These are phyloP conservation scores for Cyclotella cryptica DNA, from an alignment of 108 stramenopile species.

Conservation along the genomic window DNA sequence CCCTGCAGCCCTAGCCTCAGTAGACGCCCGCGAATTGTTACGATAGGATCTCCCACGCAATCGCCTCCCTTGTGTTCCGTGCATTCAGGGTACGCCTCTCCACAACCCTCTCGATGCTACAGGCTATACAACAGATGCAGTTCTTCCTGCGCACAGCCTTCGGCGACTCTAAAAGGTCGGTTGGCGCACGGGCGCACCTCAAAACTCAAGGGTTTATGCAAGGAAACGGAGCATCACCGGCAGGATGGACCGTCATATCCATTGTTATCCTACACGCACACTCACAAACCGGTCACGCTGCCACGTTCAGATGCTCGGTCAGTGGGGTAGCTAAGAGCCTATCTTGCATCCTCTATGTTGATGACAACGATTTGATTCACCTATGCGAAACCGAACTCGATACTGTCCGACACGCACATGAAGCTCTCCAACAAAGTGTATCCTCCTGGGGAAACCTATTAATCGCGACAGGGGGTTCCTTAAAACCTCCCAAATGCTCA, in stretches of 20 bases:
- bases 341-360: neutral
- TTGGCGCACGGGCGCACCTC: neutral
- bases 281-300: neutral
- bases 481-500: neutral
- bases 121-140: slow-evolving; percentile 21
- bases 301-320: no score
- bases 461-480: neutral
- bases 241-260: slow-evolving; percentile 1
- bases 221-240: slow-evolving; percentile 4
- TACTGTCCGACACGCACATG: neutral
- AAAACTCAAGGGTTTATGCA: slow-evolving; percentile 19
- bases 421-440: neutral
- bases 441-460: slow-evolving; percentile 1
- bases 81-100: slow-evolving; percentile 6
- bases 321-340: no score
- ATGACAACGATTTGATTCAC: slow-evolving; percentile 16
- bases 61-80: slow-evolving; percentile 9
- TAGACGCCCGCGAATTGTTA: slow-evolving; percentile 32
- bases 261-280: slow-evolving; percentile 11
- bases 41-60: slow-evolving; percentile 16
- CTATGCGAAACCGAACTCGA: neutral
- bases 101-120: neutral
- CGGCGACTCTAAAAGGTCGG: slow-evolving; percentile 5
- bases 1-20: neutral
- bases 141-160: slow-evolving; percentile 9